Conservation (phyloP, 78 protist genomes). For the Dictyostelium purpureum region DNA sequence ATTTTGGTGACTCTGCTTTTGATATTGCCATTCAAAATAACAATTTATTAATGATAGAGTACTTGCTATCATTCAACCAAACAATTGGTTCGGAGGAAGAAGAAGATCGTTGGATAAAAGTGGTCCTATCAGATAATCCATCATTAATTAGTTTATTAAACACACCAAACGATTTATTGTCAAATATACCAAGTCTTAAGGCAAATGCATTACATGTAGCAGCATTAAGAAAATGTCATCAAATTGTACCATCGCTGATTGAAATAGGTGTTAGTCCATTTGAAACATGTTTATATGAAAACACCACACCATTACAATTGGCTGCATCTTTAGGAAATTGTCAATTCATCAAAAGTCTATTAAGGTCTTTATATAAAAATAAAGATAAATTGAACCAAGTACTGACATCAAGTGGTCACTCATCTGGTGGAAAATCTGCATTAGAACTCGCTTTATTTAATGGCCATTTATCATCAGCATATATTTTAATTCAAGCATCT, state of each 20-base stretch:
- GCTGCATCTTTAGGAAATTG: neutral
- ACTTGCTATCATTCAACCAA: no score
- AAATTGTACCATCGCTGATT: neutral
- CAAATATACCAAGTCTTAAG: neutral
- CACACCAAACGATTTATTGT: neutral
- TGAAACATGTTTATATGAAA: neutral
- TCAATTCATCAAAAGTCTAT: slow-evolving; percentile 12
- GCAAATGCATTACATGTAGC: slow-evolving; percentile 37
- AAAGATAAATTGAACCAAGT: neutral
- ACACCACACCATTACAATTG: slow-evolving; percentile 3
- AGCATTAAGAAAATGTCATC: slow-evolving; percentile 16
- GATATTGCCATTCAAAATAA: neutral
- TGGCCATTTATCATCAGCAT: neutral
- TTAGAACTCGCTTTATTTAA: neutral
- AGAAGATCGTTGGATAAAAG: neutral
- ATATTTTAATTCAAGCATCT: slow-evolving; percentile 24
- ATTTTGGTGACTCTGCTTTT: neutral
- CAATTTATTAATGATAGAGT: neutral
- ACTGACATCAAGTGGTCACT: neutral
- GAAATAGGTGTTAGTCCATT: slow-evolving; percentile 1
- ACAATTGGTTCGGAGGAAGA: no score
- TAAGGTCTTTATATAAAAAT: neutral
- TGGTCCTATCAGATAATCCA: slow-evolving; percentile 6
- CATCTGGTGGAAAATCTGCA: slow-evolving; percentile 15
- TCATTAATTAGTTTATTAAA: neutral